phyloP scores from a whole-genome alignment of 1,139 yeast species.

The Sugiyamaella novakii region DNA sequence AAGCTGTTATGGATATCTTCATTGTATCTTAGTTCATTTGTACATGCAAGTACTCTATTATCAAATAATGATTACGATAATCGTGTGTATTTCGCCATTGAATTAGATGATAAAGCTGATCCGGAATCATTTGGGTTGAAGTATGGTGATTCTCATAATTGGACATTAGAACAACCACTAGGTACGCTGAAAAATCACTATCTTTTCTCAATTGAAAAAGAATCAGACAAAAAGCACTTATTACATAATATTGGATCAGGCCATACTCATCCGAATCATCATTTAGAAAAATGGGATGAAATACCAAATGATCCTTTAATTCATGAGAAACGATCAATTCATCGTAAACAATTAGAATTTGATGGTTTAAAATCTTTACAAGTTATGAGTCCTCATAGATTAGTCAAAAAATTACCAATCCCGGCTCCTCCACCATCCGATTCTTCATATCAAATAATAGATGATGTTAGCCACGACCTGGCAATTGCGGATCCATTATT shows the following conservation, averaged over 20 bases:
- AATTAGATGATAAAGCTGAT: conserved; percentile 29
- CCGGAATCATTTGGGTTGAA: conserved; percentile 21
- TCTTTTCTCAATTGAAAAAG: conserved; percentile 38
- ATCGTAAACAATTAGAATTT: conserved; percentile 16
- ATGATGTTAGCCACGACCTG: conserved; percentile 49
- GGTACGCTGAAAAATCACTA: conserved; percentile 39
- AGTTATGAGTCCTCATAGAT: conserved; percentile 25
- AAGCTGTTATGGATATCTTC: neutral
- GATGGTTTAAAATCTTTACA: conserved; percentile 32
- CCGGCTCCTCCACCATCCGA: conserved; percentile 31
- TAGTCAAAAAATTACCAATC: conserved; percentile 30
- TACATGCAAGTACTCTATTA: neutral
- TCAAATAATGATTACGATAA: conserved; percentile 30
- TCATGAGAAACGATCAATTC: conserved; percentile 15
- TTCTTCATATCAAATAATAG: conserved; percentile 29
- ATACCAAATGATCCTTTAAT: neutral
- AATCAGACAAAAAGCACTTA: conserved; percentile 20
- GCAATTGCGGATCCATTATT: conserved; percentile 80
- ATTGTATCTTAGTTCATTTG: neutral
- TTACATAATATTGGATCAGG: conserved; percentile 27
- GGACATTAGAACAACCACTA: conserved; percentile 40
- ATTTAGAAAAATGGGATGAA: neutral
- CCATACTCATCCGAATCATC: conserved; percentile 8
- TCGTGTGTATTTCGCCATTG: conserved; percentile 39
- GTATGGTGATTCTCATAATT: conserved; percentile 27